A percentile compares a stretch with the other conserved stretches of the same genome.
phyloP scores from a whole-genome alignment of 129 eudicot genomes.

The Cynara cardunculus region DNA sequence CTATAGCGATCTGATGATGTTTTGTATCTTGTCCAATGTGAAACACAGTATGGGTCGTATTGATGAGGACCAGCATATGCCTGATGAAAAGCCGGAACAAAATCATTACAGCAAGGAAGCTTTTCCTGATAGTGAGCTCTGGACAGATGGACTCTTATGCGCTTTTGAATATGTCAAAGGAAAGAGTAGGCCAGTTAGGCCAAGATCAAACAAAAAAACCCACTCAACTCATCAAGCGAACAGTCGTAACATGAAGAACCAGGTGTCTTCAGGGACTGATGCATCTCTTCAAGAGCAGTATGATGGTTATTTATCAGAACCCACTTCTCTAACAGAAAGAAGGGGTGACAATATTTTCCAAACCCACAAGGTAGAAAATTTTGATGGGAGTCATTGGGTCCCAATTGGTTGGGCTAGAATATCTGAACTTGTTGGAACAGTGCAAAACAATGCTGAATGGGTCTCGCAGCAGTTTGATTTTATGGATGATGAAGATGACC shows the following conservation, averaged over 20 bases:
- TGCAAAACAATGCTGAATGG: conserved; percentile 74
- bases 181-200: conserved; percentile 31
- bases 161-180: conserved; percentile 81
- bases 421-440: conserved; percentile 65
- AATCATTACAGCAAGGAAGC: conserved; percentile 42
- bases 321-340: conserved; percentile 34
- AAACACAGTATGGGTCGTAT: conserved; percentile 30
- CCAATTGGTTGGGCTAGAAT: conserved; percentile 96
- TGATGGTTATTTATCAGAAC: conserved; percentile 38
- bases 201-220: conserved; percentile 36
- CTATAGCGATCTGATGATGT: neutral
- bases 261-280: conserved; percentile 21
- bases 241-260: conserved; percentile 31
- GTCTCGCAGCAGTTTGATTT: conserved; percentile 49
- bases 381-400: conserved; percentile 68
- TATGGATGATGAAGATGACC: conserved; percentile 76
- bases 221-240: conserved; percentile 30
- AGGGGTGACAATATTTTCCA: conserved; percentile 19
- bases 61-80: conserved; percentile 24
- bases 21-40: neutral
- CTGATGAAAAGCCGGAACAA: conserved; percentile 36
- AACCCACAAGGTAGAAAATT: conserved; percentile 22
- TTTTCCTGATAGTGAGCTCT: conserved; percentile 52
- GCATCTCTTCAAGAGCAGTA: conserved; percentile 29
- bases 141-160: conserved; percentile 93